phyloP scores from a whole-genome alignment of 2,329 filamentous ascomycete species.

The Penicillium sp. region DNA sequence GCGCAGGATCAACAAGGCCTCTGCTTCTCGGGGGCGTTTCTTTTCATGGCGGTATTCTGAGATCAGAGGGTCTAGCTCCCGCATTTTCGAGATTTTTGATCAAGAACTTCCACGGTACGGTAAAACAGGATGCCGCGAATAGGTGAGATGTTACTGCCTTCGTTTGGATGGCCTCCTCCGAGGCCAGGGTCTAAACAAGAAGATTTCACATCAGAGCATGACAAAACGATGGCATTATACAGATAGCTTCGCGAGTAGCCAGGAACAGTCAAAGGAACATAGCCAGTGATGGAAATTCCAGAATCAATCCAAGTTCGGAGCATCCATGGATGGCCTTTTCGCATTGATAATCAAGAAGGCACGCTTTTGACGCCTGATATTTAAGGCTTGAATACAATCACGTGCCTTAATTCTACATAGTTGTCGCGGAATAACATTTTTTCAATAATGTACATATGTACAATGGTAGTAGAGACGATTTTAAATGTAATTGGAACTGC shows the following conservation, averaged over 20 bases:
- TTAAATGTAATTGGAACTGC: rapidly evolving
- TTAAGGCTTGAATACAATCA: neutral
- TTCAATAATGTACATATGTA: no score
- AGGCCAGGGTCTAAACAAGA: neutral
- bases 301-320: neutral
- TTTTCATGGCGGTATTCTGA: conserved; percentile 56
- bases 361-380: neutral
- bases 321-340: neutral
- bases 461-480: neutral
- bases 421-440: neutral
- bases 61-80: conserved; percentile 51
- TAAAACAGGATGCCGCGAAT: neutral
- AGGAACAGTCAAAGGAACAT: neutral
- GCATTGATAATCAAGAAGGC: conserved; percentile 17
- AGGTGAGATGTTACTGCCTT: neutral
- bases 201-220: conserved; percentile 7
- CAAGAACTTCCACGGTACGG: neutral
- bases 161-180: conserved; percentile 7
- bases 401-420: neutral
- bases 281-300: conserved; percentile 1
- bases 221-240: neutral
- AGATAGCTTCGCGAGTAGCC: neutral
- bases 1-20: conserved; percentile 63
- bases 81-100: conserved; percentile 31
- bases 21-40: conserved; percentile 49